A percentile compares a stretch with the other conserved stretches of the same genome.
These are phyloP conservation scores for Periglandula ipomoeae DNA, from an alignment of 2,329 filamentous ascomycete species.

Conservation along the genomic window DNA sequence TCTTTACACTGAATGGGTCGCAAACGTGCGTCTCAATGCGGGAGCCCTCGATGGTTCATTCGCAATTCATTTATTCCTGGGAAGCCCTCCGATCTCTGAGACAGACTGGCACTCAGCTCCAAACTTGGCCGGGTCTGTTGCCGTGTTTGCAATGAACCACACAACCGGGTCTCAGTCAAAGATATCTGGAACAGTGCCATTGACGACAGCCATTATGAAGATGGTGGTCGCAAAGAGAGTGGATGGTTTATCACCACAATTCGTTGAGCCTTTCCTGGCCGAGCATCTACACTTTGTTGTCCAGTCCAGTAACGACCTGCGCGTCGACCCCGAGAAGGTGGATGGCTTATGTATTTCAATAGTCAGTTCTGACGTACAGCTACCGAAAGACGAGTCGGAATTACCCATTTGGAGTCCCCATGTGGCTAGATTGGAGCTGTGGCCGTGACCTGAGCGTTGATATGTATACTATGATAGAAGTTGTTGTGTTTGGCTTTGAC, in stretches of 20 bases:
- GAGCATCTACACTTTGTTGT: slow-evolving; percentile 26
- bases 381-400: slow-evolving; percentile 15
- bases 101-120: slow-evolving; percentile 40
- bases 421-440: slow-evolving; percentile 16
- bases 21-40: slow-evolving; percentile 54
- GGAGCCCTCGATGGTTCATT: slow-evolving; percentile 53
- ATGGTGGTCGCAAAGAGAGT: slow-evolving; percentile 29
- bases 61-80: slow-evolving; percentile 58
- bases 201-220: slow-evolving; percentile 39
- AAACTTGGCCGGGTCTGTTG: slow-evolving; percentile 54
- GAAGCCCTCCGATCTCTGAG: slow-evolving; percentile 35
- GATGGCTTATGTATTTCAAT: slow-evolving; percentile 22
- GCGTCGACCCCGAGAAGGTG: slow-evolving; percentile 17
- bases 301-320: slow-evolving; percentile 16
- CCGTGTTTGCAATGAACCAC: slow-evolving; percentile 39
- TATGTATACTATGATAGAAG: neutral
- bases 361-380: slow-evolving; percentile 20
- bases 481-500: neutral
- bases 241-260: slow-evolving; percentile 25
- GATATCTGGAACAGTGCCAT: slow-evolving; percentile 40
- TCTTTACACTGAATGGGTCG: slow-evolving; percentile 55
- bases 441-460: slow-evolving; percentile 8
- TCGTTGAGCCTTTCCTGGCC: slow-evolving; percentile 33
- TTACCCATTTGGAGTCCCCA: slow-evolving; percentile 20
- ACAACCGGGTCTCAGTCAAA: slow-evolving; percentile 23